phyloP scores from a whole-genome alignment of 306 rosid species.

The Begonia masoniana region DNA sequence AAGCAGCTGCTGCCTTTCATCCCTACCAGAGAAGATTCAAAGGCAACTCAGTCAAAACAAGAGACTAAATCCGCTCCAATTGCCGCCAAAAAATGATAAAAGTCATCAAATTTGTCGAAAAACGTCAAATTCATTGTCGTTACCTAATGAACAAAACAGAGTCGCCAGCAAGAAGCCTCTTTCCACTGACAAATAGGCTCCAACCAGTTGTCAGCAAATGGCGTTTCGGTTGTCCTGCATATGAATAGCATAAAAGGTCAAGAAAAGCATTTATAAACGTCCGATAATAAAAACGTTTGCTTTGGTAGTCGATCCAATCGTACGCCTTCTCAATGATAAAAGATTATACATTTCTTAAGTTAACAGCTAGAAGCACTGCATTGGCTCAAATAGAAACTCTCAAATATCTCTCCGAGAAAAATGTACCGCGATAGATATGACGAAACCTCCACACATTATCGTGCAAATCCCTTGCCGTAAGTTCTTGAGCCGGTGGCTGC shows the following conservation, averaged over 20 bases:
- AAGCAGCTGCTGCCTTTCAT: slow-evolving; percentile 93
- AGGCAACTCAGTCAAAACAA: too few relatives aligned
- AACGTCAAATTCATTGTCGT: slow-evolving; percentile 4
- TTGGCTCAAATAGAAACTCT: neutral
- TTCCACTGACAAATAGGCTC: slow-evolving; percentile 91
- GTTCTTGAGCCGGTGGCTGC: slow-evolving; percentile 99
- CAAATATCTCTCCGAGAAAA: neutral
- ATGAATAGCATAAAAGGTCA: slow-evolving; percentile 1
- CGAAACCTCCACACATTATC: slow-evolving; percentile 82
- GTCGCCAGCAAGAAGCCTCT: slow-evolving; percentile 89
- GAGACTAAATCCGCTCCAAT: too few relatives aligned
- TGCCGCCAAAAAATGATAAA: too few relatives aligned
- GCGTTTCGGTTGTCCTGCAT: slow-evolving; percentile 89
- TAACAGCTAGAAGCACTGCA: neutral
- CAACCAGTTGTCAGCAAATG: slow-evolving; percentile 97
- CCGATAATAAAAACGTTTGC: too few relatives aligned
- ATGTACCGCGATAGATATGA: slow-evolving; percentile 81
- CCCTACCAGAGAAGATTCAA: slow-evolving; percentile 26
- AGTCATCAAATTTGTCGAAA: neutral
- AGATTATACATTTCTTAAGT: neutral
- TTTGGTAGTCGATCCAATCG: too few relatives aligned
- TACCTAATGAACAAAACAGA: slow-evolving; percentile 90
- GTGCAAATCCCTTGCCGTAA: slow-evolving; percentile 80
- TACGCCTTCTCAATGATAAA: too few relatives aligned
- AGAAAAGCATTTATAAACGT: neutral